Evolutionary conservation across 768 basidiomycete genomes (phyloP), one percentile per base, ranked within the genome.

Genomic region (Melanogaster broomeanus): DNA sequence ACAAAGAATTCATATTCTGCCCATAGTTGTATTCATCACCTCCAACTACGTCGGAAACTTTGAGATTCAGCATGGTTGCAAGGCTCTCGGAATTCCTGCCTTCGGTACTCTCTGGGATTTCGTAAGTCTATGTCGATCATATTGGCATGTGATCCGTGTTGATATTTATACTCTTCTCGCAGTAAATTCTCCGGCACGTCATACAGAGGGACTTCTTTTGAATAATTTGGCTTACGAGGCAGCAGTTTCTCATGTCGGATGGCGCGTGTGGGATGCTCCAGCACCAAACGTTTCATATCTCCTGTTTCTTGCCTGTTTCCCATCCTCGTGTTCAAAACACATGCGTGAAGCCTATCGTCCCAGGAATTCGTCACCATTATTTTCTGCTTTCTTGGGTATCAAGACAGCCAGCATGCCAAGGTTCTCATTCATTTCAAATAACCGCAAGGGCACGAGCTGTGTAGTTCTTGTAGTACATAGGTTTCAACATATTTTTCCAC

Each of bases 51-150:
- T 82, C 35, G 88, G 88, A 25, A 90, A 91, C 67, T 74, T 78
- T 13, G 88, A 91, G 61, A 85, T 91, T 53, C 89, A 88, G 79
- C 75, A 86, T 64, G 88, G 87, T 19, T 90, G 83, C 73, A 88
- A 84, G 67, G 77, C 77, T 56, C 80, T 78, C 45, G 82, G 81
- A 22, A 86, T 86, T 59, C 85, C 84, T 37, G 80, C 78, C 39
- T 84, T 83, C 58, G 85, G 85, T 50, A 86, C 85, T 13, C 73
- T 87, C 25, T 87, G 85, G 85, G 85, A 87, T 68, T 87, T 87
- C 69, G 78, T 70, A 61, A 61, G 61, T 63, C 34, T 28, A 11
- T 16, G 35, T 51, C 53, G 46, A 44, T 48, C 52, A 40, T 34
- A 16, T 51, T 12, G 19, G n/a, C 6, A 35, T 19, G 35, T 15